Conservation (phyloP, 2,329 filamentous ascomycete species). For the Aureobasidium mangrovei region DNA sequence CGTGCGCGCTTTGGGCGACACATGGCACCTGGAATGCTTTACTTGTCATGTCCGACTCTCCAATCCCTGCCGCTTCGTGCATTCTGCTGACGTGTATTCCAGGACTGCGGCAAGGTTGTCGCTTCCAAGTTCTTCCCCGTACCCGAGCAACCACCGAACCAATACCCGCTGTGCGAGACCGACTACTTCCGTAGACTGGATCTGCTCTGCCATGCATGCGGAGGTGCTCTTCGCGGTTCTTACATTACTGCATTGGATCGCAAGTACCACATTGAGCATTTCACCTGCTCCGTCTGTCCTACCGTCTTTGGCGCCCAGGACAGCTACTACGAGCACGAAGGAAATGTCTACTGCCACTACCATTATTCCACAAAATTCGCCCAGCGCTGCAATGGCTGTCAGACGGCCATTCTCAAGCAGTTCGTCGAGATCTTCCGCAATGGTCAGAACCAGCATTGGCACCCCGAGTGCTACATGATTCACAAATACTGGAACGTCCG, state of each 20-base stretch:
- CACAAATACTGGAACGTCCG: constrained; percentile 99
- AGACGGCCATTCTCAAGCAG: constrained; percentile 94
- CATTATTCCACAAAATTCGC: constrained; percentile 98
- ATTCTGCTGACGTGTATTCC: constrained; percentile 20
- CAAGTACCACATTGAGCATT: constrained; percentile 99
- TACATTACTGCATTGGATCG: constrained; percentile 97
- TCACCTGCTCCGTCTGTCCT: constrained; percentile 92
- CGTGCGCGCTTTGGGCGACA: constrained; percentile 84
- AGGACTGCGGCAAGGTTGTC: constrained; percentile 96
- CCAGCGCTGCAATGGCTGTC: constrained; percentile 90
- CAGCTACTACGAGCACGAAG: constrained; percentile 97
- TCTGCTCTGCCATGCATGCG: constrained; percentile 83
- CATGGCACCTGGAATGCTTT: constrained; percentile 96
- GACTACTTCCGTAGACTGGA: constrained; percentile 94
- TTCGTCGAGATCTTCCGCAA: constrained; percentile 99
- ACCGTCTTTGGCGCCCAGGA: constrained; percentile 98
- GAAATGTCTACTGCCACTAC: constrained; percentile 94
- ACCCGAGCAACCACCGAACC: constrained; percentile 77
- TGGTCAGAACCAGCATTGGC: constrained; percentile 97
- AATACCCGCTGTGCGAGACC: constrained; percentile 94
- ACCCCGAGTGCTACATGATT: constrained; percentile 99
- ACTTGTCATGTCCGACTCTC: constrained; percentile 71
- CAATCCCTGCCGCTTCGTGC: constrained; percentile 18
- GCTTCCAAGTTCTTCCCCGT: constrained; percentile 98
- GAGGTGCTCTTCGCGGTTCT: constrained; percentile 84